Base-by-base conservation (phyloP, 441 rosid species). In the Lepidium campestre region DNA sequence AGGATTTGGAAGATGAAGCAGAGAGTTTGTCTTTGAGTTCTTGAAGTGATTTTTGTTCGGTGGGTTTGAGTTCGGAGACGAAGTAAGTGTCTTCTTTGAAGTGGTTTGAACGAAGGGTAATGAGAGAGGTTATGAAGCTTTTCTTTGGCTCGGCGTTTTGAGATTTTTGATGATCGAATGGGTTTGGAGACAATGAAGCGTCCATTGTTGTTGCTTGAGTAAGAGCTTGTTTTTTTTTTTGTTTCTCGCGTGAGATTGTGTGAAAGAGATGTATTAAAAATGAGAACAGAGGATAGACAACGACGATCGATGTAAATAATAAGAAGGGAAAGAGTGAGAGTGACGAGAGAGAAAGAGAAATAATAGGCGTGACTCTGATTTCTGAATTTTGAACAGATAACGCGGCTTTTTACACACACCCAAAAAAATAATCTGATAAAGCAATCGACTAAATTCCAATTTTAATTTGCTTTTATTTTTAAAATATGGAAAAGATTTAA, bases 41-140 rank as follows among this genome's bases (percentile, higher is more conserved):
- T 13, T 80, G 87, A 13, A 93, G 84, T 0, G 97, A 82, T 47
- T 82, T 93, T 27, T 79, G 83, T 77, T 93, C 97, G 9, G 91
- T 68, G 41, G 93, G 72, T 75, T 87, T 91, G 77, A 91, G 88
- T 57, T 83, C 78, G 50, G 92, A 83, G 69, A 81, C 54, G 63
- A 87, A 80, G 83, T 93, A 91, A 2, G 92, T 78, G 84, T 93
- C 99, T 71, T 93, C 99, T 69, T 81, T 86, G 82, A 86, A 82
- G 54, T 90, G 83, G 14, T 87, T 78, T 6, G 95, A 69, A 20
- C 87, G 88, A 65, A 86, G 86, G 7, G 91, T 62, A 10, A 85
- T 87, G 29, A 87, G 75, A 19, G 95, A 59, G 6, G 90, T 73
- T 4, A 85, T 86, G 55, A 91, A 80, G 82, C 79, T 85, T 74